Evolutionary conservation across 2,329 filamentous ascomycete species (phyloP).

Genomic region (Alternaria conjuncta): DNA sequence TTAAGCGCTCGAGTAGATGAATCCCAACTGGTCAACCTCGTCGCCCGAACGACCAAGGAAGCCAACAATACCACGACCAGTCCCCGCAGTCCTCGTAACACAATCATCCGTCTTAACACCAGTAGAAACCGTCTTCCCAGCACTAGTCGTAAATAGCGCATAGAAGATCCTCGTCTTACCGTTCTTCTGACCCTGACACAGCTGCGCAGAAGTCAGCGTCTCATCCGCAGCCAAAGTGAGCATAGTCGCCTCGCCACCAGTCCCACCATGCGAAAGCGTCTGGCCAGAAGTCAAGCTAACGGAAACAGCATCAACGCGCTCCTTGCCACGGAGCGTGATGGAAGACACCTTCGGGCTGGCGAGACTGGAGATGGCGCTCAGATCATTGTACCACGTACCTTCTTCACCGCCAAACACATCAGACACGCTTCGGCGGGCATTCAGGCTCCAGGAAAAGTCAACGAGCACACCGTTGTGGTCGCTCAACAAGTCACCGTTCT

Average conservation of each 20-base stretch:
- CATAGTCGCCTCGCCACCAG: slow-evolving; percentile 54
- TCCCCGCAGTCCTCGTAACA: slow-evolving; percentile 54
- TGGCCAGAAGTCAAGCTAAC: slow-evolving; percentile 59
- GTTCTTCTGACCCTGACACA: slow-evolving; percentile 60
- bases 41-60: slow-evolving; percentile 61
- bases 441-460: slow-evolving; percentile 51
- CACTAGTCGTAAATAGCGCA: slow-evolving; percentile 60
- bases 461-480: slow-evolving; percentile 71
- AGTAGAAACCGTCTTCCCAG: slow-evolving; percentile 54
- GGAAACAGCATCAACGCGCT: slow-evolving; percentile 60
- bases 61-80: slow-evolving; percentile 61
- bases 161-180: slow-evolving; percentile 62
- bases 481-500: slow-evolving; percentile 63
- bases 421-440: slow-evolving; percentile 32
- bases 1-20: slow-evolving; percentile 32
- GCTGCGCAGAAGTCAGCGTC: slow-evolving; percentile 55
- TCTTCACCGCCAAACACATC: slow-evolving; percentile 57
- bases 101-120: slow-evolving; percentile 59
- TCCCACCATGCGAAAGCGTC: slow-evolving; percentile 60
- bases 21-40: slow-evolving; percentile 62
- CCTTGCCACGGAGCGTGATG: slow-evolving; percentile 56
- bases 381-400: slow-evolving; percentile 64
- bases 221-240: slow-evolving; percentile 58
- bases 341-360: slow-evolving; percentile 45
- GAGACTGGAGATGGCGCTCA: slow-evolving; percentile 48